phyloP scores from a whole-genome alignment of 768 basidiomycete species.

The Termitomyces eurrhizus region DNA sequence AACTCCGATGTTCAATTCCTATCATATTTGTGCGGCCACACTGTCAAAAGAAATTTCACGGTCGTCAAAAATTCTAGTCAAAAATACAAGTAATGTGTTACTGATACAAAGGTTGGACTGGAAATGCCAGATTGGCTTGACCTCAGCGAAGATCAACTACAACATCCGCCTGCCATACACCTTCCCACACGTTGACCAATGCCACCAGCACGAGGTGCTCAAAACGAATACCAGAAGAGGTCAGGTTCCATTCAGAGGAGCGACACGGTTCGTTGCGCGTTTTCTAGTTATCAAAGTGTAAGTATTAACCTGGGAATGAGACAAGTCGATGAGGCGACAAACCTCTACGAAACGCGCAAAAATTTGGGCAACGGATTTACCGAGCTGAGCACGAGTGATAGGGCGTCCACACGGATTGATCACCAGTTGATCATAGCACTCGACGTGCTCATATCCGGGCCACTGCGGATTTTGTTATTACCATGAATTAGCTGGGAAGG shows the following conservation, averaged over 20 bases:
- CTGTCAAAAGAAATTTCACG: background rate
- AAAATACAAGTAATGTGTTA: background rate
- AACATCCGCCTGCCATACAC: slow-evolving; percentile 28
- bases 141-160: slow-evolving; percentile 26
- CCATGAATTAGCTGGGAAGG: background rate
- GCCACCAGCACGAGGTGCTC: slow-evolving; percentile 40
- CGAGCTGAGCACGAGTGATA: slow-evolving; percentile 42
- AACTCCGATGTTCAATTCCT: background rate
- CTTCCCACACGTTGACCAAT: slow-evolving; percentile 16
- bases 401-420: slow-evolving; percentile 27
- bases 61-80: background rate
- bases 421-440: slow-evolving; percentile 35
- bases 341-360: slow-evolving; percentile 39
- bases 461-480: slow-evolving; percentile 27
- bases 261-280: background rate
- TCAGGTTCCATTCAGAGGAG: slow-evolving; percentile 30
- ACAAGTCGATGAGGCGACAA: slow-evolving; percentile 6
- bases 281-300: background rate
- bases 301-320: background rate
- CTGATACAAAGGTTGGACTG: background rate
- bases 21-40: background rate
- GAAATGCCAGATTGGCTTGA: background rate
- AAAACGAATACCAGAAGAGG: slow-evolving; percentile 30
- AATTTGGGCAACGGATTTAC: slow-evolving; percentile 31
- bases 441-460: slow-evolving; percentile 31